Base-by-base conservation (phyloP, 345 rosid genomes). In the Gossypium herbaceum region DNA sequence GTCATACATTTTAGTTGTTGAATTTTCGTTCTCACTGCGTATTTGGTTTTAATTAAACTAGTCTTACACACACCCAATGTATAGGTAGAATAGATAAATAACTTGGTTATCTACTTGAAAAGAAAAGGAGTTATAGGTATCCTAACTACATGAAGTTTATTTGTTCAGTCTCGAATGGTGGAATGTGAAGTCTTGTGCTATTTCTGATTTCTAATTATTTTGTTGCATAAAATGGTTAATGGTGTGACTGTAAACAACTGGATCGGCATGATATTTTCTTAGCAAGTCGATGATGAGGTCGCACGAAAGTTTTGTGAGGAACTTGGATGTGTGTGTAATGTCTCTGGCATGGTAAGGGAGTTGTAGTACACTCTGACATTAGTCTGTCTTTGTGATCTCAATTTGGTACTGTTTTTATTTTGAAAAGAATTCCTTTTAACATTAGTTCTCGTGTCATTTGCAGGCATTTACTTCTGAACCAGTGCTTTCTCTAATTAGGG, bases 201-300 rank as follows among this genome's bases (percentile, higher is more conserved):
- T 51, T 61, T 39, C 41, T 72, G 29, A 16, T 39, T 48, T 41
- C 7, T 72, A 20, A 44, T 47, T 52, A 27, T 61, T 76, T 56
- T 60, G 15, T 78, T 80, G 83, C 87, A 96, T 98, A 96, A 96
- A 96, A 93, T 93, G 99, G 92, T 96, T 47, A 93, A 93, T 81
- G 97, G 98, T 12, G 98, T 92, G 72, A 96, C 90, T 0, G 98
- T 96, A 41, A 91, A 81, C 83, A 83, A 82, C 64, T 96, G 98
- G 97, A 79, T 92, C 56, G 90, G 99, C 90, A 82, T 96, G 9
- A 96, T 93, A 76, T 96, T 96, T 74, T 90, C 98, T 47, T 82
- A 97, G 61, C 81, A 48, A 65, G 96, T 95, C 41, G 93, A 87
- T 81, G 99, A 95, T 19, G 77, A 81, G 29, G 77, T 87, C 22